Evolutionary conservation across 371 early-diverging fungal genomes (phyloP).

Genomic region (Massospora cicadina): DNA sequence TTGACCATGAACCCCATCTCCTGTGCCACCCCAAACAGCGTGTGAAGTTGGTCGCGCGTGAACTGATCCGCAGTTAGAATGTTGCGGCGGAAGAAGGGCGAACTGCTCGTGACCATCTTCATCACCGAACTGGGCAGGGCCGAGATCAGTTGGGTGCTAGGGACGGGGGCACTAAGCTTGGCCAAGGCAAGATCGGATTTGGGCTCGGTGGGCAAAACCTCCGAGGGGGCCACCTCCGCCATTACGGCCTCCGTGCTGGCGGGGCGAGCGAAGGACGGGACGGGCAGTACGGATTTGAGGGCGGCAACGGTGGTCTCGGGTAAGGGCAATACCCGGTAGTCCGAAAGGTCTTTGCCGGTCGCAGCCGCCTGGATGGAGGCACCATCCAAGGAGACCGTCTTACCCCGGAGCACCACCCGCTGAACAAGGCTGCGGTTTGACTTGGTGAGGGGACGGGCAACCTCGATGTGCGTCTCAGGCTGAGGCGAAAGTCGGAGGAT

Average conservation of each 20-base stretch:
- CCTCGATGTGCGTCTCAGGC: constrained; percentile 74
- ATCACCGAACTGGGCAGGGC: constrained; percentile 46
- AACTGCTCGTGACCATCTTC: constrained; percentile 34
- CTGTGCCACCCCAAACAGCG: constrained; percentile 88
- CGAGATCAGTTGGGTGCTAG: constrained; percentile 4
- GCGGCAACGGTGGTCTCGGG: background rate
- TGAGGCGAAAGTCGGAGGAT: constrained; percentile 80
- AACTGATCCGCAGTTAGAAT: constrained; percentile 80
- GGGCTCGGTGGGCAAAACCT: constrained; percentile 14
- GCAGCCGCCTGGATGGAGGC: constrained; percentile 1
- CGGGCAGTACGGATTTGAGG: background rate
- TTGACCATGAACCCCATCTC: constrained; percentile 90
- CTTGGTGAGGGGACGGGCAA: constrained; percentile 30
- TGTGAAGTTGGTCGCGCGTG: constrained; percentile 74
- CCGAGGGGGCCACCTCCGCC: constrained; percentile 13
- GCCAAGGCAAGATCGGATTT: background rate
- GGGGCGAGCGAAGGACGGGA: constrained; percentile 10
- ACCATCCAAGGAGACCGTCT: constrained; percentile 73
- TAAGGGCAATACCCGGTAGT: constrained; percentile 11
- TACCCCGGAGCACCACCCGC: constrained; percentile 71
- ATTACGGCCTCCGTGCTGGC: constrained; percentile 8
- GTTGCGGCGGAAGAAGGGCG: constrained; percentile 84
- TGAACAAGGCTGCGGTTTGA: constrained; percentile 38
- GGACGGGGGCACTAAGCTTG: background rate
- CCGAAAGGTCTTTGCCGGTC: constrained; percentile 15